Evolutionary conservation across 768 basidiomycete genomes (phyloP).

Genomic region (Mrakia blollopis): DNA sequence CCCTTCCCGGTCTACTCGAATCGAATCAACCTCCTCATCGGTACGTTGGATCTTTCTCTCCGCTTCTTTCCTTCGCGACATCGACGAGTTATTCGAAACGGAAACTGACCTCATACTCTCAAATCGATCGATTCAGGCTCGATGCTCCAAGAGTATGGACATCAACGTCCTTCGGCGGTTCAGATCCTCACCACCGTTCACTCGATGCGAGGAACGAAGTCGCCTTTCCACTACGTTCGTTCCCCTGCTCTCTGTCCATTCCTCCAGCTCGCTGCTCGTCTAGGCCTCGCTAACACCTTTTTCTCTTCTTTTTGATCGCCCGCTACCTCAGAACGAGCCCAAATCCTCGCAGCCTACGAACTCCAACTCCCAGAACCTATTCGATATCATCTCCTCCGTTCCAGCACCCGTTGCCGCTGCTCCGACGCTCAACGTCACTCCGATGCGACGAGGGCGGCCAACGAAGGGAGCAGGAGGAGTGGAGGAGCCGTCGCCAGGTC

Average conservation of each 20-base stretch:
- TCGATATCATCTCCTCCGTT: slow-evolving; percentile 30
- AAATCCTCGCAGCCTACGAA: background rate
- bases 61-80: slow-evolving; percentile 35
- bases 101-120: slow-evolving; percentile 20
- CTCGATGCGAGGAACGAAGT: slow-evolving; percentile 77
- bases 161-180: slow-evolving; percentile 79
- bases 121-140: slow-evolving; percentile 53
- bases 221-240: slow-evolving; percentile 62
- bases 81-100: background rate
- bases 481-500: background rate
- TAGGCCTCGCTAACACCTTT: background rate
- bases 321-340: slow-evolving; percentile 25
- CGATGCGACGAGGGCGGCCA: slow-evolving; percentile 31
- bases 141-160: slow-evolving; percentile 87
- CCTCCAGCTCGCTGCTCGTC: background rate
- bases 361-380: slow-evolving; percentile 5
- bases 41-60: slow-evolving; percentile 47
- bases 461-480: slow-evolving; percentile 11
- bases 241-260: background rate
- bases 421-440: slow-evolving; percentile 18
- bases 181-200: slow-evolving; percentile 80
- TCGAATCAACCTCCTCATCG: slow-evolving; percentile 75
- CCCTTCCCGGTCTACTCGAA: slow-evolving; percentile 80
- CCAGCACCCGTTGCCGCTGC: slow-evolving; percentile 16
- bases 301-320: background rate